Conservation (phyloP, 169 alveolate species). For the Plasmodium gallinaceum region DNA sequence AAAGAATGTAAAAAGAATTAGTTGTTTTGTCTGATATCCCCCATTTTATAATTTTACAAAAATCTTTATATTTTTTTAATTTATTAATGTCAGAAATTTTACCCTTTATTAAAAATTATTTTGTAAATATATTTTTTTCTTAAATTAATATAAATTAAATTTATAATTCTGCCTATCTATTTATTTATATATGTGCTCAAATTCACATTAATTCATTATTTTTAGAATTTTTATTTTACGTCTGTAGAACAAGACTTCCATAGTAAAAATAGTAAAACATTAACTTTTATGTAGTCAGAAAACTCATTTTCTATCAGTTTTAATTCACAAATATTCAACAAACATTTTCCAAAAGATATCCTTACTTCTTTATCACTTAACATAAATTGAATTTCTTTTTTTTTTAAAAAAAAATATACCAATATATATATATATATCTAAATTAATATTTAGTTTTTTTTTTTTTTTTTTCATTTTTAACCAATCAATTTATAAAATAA, state of each 20-base stretch:
- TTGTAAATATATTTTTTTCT: neutral
- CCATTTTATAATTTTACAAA: conserved; percentile 62
- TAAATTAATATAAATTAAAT: neutral
- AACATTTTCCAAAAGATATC: conserved; percentile 50
- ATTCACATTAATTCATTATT: neutral
- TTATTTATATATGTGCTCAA: neutral
- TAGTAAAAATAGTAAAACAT: conserved; percentile 29
- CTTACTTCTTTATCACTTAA: conserved; percentile 62
- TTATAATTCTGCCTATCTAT: neutral
- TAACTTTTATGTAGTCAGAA: conserved; percentile 18
- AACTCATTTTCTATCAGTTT: conserved; percentile 47
- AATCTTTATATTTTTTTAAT: conserved; percentile 63
- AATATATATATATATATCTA: neutral
- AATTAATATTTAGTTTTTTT: neutral
- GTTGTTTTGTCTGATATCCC: conserved; percentile 44
- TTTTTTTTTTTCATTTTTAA: neutral
- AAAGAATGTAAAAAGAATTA: conserved; percentile 35
- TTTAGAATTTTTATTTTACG: conserved; percentile 1
- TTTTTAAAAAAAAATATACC: neutral
- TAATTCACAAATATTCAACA: conserved; percentile 39
- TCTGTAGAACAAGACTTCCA: conserved; percentile 52
- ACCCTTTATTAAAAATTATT: conserved; percentile 19
- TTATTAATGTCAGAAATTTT: conserved; percentile 38
- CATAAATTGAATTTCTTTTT: conserved; percentile 46
- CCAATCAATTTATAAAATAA: conserved; percentile 44